Evolutionary conservation across 768 basidiomycete species (phyloP), one percentile per base, ranked within the genome.

Genomic region (Mycena capillaripes): DNA sequence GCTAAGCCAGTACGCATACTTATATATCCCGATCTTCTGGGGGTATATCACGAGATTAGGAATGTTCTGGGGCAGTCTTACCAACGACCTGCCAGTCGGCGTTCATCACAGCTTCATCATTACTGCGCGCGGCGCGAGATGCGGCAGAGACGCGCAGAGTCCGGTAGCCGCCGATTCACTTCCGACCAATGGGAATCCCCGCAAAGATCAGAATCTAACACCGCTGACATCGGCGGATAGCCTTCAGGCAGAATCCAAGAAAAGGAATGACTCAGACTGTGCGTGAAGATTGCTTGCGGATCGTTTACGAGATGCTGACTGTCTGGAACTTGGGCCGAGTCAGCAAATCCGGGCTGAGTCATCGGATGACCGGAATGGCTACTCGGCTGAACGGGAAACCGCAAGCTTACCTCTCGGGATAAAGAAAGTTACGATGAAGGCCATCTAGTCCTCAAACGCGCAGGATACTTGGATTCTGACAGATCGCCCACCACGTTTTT

Each of bases 171-270:
- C 57, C 66, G 66, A 40, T 67, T n/a, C 17, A 21, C 19, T n/a
- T 38, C 17, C 40, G 27, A 50, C 66, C 57, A 67, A 67, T 67
- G 23, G 6, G 1, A 42, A 12, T 2, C 23, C 19, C 10, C 17
- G 16, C 3, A 2, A 38, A 17, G 10, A 67, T 67, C 66, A 67
- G 19, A 56, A 67, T 50, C 30, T 25, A 48, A 17, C 46, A 27
- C 66, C 66, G 66, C 46, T 67, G 66, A 38, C 66, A 67, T 67
- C 66, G 68, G 67, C 48, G 3, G 19, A 55, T 55, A 32, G 63
- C 52, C 2, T 53, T 44, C 30, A 23, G 40, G 48, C 34, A 44
- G 30, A 5, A 10, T 3, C 29, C 17, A 34, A 69, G 58, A 34
- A 19, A 23, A 25, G 21, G 40, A 21, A 8, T 60, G 68, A 69